Conservation (phyloP, 257 asterid species). For the Vinca minor region DNA sequence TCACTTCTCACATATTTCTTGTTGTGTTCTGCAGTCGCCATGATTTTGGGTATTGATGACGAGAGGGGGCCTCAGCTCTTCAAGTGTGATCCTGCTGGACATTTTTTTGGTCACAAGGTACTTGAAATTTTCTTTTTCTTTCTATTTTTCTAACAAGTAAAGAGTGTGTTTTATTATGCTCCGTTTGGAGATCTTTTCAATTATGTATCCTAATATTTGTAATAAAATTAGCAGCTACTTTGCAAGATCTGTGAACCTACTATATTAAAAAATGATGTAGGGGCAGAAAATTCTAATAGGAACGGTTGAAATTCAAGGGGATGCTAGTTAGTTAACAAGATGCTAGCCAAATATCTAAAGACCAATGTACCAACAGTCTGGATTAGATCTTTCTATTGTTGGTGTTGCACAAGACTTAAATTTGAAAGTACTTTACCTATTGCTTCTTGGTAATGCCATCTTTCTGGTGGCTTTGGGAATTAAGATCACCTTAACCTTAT, state of each 20-base stretch:
- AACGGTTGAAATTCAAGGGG: background rate
- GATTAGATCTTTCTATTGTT: background rate
- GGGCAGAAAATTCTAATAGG: background rate
- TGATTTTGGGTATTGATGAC: slow-evolving; percentile 91
- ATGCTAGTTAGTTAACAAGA: background rate
- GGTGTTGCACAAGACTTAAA: background rate
- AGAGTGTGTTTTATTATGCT: background rate
- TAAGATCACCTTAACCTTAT: background rate
- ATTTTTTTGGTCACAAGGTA: slow-evolving; percentile 98
- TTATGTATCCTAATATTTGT: too few species aligned
- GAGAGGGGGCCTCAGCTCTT: slow-evolving; percentile 97
- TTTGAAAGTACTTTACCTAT: background rate
- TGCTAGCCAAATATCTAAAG: background rate
- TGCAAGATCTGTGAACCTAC: background rate
- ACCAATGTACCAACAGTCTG: background rate
- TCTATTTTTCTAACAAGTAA: too few species aligned
- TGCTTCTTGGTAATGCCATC: too few species aligned
- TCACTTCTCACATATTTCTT: background rate
- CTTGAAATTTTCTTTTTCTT: background rate
- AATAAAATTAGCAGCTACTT: too few species aligned
- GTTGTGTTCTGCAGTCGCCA: slow-evolving; percentile 51
- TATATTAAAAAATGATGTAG: background rate
- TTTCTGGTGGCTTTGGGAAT: background rate
- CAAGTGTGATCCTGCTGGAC: slow-evolving; percentile 99
- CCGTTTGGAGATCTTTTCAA: background rate